Base-by-base conservation (phyloP, 306 rosid genomes). In the Cucumis melo region DNA sequence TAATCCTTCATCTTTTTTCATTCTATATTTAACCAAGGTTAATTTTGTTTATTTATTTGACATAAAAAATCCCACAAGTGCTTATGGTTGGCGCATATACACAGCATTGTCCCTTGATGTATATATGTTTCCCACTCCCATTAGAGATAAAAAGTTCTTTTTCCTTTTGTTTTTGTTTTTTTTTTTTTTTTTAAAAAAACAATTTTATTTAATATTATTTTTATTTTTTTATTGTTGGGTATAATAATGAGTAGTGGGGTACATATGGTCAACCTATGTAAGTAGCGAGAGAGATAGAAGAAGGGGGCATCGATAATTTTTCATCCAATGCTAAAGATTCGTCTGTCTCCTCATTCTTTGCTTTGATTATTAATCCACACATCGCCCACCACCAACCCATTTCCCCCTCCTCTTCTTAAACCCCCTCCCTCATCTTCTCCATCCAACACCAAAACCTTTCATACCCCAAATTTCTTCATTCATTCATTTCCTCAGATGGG, bases 231-330 rank as follows among this genome's bases (percentile, higher is more conserved):
- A 80, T 60, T 19, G 8, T 62, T 46, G 73, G 55, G 61, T 85
- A 82, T 87, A 72, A 81, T 87, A 82, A 77, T 64, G 87, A 87
- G 82, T 83, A 86, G 84, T 81, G 84, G 85, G 86, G 80, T 75
- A 86, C 86, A 53, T 81, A 85, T 89, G 93, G 98, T 93, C 98
- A 93, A 93, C 97, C 93, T 84, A 80, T 87, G 95, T 77, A 83
- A 81, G 81, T 79, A 80, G 86, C 83, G 81, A 82, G 74, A 44
- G 36, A 84, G 76, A 42, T 51, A 51, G 56, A 72, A 83, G 80
- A 24, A 41, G 36, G 36, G 36, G 36, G 56, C 34, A 68, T 70
- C 12, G n/a, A 65, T 67, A 67, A 77, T 73, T 77, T 46, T 70
- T 46, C 39, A 70, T 34, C 76, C 75, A 80, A 65, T 75, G 83